Percentiles rank a stretch among this genome's conserved stretches.
These are phyloP conservation scores for Silene uniflora DNA, from an alignment of 148 eudicot species.

Conservation along the genomic window DNA sequence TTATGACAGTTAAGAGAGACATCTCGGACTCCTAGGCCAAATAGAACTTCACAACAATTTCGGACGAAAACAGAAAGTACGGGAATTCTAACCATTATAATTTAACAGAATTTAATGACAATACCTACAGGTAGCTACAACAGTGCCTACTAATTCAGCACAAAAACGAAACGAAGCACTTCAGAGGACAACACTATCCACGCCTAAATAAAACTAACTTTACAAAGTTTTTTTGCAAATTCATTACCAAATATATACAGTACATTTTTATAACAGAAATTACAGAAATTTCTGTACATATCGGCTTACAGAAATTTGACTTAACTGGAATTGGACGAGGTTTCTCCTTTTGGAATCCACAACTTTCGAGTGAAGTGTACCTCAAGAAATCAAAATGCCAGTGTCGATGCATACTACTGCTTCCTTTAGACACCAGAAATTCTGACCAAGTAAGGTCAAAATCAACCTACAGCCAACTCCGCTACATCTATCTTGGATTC, in stretches of 20 bases:
- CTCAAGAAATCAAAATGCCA: constrained; percentile 6
- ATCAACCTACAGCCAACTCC: constrained; percentile 2
- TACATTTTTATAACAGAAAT: constrained; percentile 15
- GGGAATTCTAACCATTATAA: background rate
- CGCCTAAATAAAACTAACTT: constrained; percentile 20
- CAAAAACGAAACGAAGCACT: background rate
- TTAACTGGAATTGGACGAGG: constrained; percentile 4
- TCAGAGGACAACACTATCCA: constrained; percentile 8
- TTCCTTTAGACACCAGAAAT: constrained; percentile 13
- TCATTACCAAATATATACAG: constrained; percentile 22
- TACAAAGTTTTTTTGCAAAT: constrained; percentile 16
- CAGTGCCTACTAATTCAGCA: background rate
- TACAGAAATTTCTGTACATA: constrained; percentile 17
- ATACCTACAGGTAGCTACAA: constrained; percentile 1
- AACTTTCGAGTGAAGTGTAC: constrained; percentile 7
- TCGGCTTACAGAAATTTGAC: constrained; percentile 11
- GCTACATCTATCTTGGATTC: constrained; percentile 16
- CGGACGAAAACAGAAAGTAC: background rate
- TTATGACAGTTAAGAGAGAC: background rate
- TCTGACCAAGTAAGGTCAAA: constrained; percentile 14
- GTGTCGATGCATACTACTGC: background rate
- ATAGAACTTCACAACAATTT: background rate
- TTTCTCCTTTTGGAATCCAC: background rate
- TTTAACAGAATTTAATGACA: background rate
- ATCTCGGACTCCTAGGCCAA: background rate